These are phyloP conservation scores for Kodamaea fungicola DNA, from an alignment of 1,139 yeast genomes.

Conservation along the genomic window DNA sequence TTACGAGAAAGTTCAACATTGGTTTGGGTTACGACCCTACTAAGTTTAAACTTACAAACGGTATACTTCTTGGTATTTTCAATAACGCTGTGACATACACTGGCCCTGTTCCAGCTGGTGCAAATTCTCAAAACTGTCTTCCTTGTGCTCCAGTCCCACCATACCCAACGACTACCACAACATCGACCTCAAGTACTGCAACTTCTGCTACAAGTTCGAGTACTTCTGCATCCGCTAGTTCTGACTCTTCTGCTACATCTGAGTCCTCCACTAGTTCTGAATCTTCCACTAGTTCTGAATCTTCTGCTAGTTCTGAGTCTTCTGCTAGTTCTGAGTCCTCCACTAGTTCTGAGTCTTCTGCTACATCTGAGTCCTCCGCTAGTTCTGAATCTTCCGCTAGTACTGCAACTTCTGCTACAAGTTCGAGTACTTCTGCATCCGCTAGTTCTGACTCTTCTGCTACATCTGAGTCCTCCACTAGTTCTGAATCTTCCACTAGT, in stretches of 20 bases:
- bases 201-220: slow-evolving; percentile 1
- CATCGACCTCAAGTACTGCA: not conserved
- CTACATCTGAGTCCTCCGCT: no score
- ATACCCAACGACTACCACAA: no score
- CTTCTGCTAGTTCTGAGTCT: not conserved
- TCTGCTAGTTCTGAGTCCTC: no score
- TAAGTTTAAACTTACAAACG: slow-evolving; percentile 12
- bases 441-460: not conserved
- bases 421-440: not conserved
- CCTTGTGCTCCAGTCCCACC: slow-evolving; percentile 1
- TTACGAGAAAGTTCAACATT: slow-evolving; percentile 13
- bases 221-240: not conserved
- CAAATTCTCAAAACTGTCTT: slow-evolving; percentile 15
- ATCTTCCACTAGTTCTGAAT: not conserved
- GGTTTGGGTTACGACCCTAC: slow-evolving; percentile 18
- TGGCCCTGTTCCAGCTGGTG: slow-evolving; percentile 9
- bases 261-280: not conserved
- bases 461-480: not conserved
- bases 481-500: not conserved
- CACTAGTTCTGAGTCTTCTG: no score
- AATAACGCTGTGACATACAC: slow-evolving; percentile 18
- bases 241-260: not conserved
- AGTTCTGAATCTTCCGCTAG: no score
- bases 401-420: not conserved
- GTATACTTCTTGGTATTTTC: slow-evolving; percentile 6